A percentile compares a stretch with the other conserved stretches of the same genome.
Conservation (phyloP, 2,329 filamentous ascomycete species). For the Aspergillus aculeatus region DNA sequence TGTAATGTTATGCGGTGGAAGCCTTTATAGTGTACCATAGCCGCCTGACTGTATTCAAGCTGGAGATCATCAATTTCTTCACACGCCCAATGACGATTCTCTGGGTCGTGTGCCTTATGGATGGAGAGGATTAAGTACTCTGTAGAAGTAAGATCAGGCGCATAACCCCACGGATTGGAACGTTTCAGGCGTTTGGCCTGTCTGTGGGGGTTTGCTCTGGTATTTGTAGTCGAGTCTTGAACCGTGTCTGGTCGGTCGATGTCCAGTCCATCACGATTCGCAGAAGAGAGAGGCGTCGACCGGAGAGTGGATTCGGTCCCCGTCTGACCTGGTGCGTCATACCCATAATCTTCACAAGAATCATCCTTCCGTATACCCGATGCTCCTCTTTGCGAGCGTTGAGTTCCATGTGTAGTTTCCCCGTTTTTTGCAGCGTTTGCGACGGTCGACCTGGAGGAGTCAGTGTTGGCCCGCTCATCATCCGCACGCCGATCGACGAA, state of each 20-base stretch:
- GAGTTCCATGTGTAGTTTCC: background rate
- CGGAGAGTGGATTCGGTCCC: background rate
- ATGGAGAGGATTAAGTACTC: conserved; percentile 33
- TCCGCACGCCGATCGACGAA: background rate
- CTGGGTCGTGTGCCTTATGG: conserved; percentile 18
- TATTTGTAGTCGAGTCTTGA: no score
- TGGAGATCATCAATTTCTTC: conserved; percentile 7
- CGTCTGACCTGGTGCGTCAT: background rate
- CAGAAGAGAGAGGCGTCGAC: background rate
- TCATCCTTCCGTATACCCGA: background rate
- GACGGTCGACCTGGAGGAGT: background rate
- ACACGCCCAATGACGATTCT: conserved; percentile 9
- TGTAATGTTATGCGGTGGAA: conserved; percentile 29
- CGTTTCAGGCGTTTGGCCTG: background rate
- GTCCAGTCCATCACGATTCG: no score
- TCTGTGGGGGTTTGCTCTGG: conserved; percentile 7
- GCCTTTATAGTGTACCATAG: conserved; percentile 11
- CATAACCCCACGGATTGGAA: no score
- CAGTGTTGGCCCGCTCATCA: background rate
- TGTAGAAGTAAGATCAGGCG: conserved; percentile 25
- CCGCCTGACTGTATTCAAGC: conserved; percentile 10
- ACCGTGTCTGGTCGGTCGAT: background rate
- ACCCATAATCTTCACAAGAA: background rate
- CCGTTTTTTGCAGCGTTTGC: background rate
- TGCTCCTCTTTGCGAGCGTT: no score